Conservation (phyloP, 2,329 filamentous ascomycete genomes). For the Calonectria crousiana region DNA sequence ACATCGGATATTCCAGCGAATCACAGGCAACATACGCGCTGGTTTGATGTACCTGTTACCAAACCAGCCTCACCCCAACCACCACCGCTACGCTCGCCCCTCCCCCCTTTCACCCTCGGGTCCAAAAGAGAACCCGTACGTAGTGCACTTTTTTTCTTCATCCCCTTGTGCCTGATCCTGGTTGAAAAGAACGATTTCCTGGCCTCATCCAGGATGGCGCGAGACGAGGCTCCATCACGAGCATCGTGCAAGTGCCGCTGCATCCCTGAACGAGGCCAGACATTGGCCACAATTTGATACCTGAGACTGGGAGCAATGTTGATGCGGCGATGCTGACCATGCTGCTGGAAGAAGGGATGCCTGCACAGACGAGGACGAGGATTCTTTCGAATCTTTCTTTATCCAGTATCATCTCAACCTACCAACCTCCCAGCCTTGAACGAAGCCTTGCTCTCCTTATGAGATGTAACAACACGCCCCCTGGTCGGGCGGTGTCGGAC, state of each 20-base stretch:
- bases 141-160: conserved; percentile 29
- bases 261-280: conserved; percentile 28
- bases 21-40: conserved; percentile 8
- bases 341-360: conserved; percentile 30
- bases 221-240: conserved; percentile 36
- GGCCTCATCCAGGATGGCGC: conserved; percentile 35
- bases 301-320: conserved; percentile 19
- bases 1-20: conserved; percentile 24
- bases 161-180: conserved; percentile 42
- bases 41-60: conserved; percentile 41
- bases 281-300: conserved; percentile 27
- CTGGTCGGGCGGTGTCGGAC: conserved; percentile 40
- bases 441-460: not conserved
- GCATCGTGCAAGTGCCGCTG: conserved; percentile 42
- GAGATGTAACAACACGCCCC: conserved; percentile 15
- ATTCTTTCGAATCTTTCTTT: conserved; percentile 19
- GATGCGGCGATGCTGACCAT: conserved; percentile 29
- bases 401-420: conserved; percentile 2
- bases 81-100: conserved; percentile 37
- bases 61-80: conserved; percentile 41
- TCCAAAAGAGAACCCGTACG: conserved; percentile 1
- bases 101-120: conserved; percentile 22
- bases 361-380: conserved; percentile 27
- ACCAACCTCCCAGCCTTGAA: conserved; percentile 12
- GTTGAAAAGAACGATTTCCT: conserved; percentile 40